Percentiles rank a stretch among this genome's conserved stretches.
These are phyloP conservation scores for Secale cereale DNA, from an alignment of 176 grass and related monocot species.

Conservation along the genomic window DNA sequence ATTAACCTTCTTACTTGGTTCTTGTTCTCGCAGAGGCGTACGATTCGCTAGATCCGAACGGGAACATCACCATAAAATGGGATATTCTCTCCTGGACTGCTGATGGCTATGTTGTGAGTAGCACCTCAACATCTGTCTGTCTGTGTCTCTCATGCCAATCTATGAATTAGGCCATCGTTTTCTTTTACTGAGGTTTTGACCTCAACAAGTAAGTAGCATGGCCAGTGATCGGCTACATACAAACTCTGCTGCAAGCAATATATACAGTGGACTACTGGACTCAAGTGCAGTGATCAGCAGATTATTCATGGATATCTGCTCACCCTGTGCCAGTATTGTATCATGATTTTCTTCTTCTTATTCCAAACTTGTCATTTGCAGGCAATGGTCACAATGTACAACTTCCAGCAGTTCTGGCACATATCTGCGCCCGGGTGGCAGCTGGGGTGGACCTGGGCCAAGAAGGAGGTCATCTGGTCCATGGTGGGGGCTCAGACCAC, in stretches of 20 bases:
- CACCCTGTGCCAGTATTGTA: background rate
- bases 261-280: background rate
- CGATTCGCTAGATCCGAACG: constrained; percentile 78
- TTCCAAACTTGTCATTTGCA: constrained; percentile 33
- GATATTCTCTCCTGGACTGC: constrained; percentile 85
- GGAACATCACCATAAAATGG: constrained; percentile 95
- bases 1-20: background rate
- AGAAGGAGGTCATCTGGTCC: constrained; percentile 87
- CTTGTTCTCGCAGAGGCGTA: constrained; percentile 60
- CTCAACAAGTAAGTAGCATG: background rate
- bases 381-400: constrained; percentile 77
- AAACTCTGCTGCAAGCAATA: background rate
- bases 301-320: background rate
- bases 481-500: constrained; percentile 76
- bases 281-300: background rate
- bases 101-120: constrained; percentile 93
- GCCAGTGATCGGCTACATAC: background rate
- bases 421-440: constrained; percentile 75
- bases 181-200: background rate
- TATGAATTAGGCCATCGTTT: background rate
- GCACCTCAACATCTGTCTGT: background rate
- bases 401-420: constrained; percentile 82
- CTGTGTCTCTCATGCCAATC: constrained; percentile 6
- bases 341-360: background rate
- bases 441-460: constrained; percentile 83